A percentile compares a stretch with the other conserved stretches of the same genome.
These are phyloP conservation scores for Fusarium camptoceras DNA, from an alignment of 2,329 filamentous ascomycete species.

Conservation along the genomic window DNA sequence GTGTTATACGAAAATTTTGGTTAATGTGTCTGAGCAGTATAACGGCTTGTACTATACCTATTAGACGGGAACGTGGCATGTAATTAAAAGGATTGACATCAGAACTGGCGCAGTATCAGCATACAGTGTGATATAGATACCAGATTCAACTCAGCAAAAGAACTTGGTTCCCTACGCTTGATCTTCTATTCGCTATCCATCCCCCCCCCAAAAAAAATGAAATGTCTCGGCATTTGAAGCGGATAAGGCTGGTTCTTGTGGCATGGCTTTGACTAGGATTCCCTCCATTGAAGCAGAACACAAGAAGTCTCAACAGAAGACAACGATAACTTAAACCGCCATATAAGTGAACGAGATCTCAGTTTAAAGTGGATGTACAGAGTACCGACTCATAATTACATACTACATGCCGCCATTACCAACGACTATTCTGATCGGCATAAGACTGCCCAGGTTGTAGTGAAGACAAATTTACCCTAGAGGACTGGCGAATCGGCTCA, in stretches of 20 bases:
- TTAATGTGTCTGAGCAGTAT: not conserved
- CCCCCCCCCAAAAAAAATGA: too few relatives aligned
- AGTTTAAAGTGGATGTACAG: not conserved
- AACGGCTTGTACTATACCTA: conserved; percentile 34
- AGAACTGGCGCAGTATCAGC: not conserved
- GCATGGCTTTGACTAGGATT: not conserved
- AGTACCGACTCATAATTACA: not conserved
- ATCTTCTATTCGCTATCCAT: not conserved
- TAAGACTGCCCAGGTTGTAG: not conserved
- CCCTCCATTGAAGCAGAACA: not conserved
- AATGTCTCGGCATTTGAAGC: accelerated
- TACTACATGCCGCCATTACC: not conserved
- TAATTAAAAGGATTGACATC: conserved; percentile 30
- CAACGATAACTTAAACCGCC: not conserved
- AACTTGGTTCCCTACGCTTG: not conserved
- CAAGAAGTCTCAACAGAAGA: not conserved
- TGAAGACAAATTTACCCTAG: not conserved
- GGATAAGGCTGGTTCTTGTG: too few relatives aligned
- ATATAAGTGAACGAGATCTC: not conserved
- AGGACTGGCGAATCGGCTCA: not conserved
- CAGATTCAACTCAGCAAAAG: not conserved
- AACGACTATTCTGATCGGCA: not conserved
- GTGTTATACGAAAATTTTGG: not conserved
- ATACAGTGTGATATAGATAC: conserved; percentile 16
- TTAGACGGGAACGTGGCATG: conserved; percentile 7